phyloP scores from a whole-genome alignment of 768 basidiomycete species.

The Porphyrellus cyaneotinctus region DNA sequence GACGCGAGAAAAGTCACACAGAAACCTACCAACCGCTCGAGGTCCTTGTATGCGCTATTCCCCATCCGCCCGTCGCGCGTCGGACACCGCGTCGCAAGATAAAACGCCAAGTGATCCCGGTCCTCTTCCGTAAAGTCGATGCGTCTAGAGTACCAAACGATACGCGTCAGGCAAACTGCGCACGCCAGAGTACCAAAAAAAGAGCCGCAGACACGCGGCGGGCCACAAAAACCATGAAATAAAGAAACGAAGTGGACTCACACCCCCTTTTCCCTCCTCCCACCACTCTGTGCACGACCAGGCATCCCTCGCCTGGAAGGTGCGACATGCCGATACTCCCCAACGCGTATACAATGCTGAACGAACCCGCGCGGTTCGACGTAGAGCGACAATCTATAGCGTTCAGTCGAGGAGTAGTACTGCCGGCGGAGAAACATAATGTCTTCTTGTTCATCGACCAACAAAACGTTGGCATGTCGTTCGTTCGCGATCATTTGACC shows the following conservation, averaged over 20 bases:
- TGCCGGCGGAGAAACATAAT: constrained; percentile 21
- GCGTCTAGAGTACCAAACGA: constrained; percentile 14
- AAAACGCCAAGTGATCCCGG: constrained; percentile 40
- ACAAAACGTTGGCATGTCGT: constrained; percentile 20
- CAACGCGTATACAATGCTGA: constrained; percentile 13
- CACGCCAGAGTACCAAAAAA: not conserved
- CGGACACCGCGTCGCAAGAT: constrained; percentile 47
- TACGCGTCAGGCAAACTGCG: not conserved
- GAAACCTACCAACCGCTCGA: constrained; percentile 47
- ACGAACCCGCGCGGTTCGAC: constrained; percentile 29
- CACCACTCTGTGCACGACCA: constrained; percentile 5
- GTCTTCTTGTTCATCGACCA: constrained; percentile 29
- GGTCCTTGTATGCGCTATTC: constrained; percentile 40
- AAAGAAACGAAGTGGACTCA: not conserved
- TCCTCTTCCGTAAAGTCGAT: constrained; percentile 39
- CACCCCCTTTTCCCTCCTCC: constrained; percentile 8
- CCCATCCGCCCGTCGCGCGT: constrained; percentile 43
- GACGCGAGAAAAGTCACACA: not conserved
- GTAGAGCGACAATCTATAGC: constrained; percentile 15
- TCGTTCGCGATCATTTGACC: constrained; percentile 19
- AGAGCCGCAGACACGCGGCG: not conserved
- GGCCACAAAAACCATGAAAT: not conserved
- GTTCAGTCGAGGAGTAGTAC: constrained; percentile 23
- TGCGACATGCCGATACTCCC: constrained; percentile 10
- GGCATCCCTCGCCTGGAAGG: constrained; percentile 20